Conservation (phyloP, 139 green algal genomes). For the Asterochloris sp. region DNA sequence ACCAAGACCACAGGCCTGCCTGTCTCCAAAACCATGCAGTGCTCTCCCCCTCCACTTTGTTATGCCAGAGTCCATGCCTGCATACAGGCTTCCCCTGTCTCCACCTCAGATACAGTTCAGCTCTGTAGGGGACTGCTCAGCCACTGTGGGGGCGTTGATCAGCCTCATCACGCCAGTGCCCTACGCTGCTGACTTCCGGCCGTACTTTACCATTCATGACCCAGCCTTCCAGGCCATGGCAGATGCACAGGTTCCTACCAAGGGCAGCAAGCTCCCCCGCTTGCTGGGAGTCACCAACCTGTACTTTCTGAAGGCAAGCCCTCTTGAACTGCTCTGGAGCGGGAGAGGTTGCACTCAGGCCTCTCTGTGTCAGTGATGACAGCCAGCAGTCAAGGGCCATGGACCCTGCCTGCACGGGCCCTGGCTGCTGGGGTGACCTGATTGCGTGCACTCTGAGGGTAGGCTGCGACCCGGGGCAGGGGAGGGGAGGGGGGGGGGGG, state of each 20-base stretch:
- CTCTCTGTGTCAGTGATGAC: no score
- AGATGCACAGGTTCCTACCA: slow-evolving; percentile 24
- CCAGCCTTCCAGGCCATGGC: slow-evolving; percentile 56
- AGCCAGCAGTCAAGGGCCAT: no score
- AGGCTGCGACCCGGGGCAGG: no score
- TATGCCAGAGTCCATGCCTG: neutral
- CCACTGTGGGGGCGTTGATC: slow-evolving; percentile 69
- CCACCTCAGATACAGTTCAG: neutral
- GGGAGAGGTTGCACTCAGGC: no score
- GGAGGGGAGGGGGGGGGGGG: no score
- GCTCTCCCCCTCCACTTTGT: neutral
- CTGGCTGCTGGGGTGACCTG: no score
- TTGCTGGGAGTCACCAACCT: slow-evolving; percentile 89
- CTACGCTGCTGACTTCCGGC: slow-evolving; percentile 76
- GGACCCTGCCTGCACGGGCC: no score
- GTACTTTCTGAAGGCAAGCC: slow-evolving; percentile 79
- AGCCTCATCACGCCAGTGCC: slow-evolving; percentile 73
- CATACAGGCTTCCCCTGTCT: neutral
- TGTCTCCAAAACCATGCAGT: no score
- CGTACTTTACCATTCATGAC: slow-evolving; percentile 95
- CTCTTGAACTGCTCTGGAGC: no score
- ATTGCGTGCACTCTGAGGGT: no score
- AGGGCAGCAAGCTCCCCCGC: slow-evolving; percentile 39
- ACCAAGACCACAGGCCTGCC: no score
- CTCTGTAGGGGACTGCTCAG: slow-evolving; percentile 46